Percentiles rank a stretch among this genome's conserved stretches.
Conservation (phyloP, 225 moss, liverwort and hornwort genomes). For the Bryoerythrophyllum caledonicum region DNA sequence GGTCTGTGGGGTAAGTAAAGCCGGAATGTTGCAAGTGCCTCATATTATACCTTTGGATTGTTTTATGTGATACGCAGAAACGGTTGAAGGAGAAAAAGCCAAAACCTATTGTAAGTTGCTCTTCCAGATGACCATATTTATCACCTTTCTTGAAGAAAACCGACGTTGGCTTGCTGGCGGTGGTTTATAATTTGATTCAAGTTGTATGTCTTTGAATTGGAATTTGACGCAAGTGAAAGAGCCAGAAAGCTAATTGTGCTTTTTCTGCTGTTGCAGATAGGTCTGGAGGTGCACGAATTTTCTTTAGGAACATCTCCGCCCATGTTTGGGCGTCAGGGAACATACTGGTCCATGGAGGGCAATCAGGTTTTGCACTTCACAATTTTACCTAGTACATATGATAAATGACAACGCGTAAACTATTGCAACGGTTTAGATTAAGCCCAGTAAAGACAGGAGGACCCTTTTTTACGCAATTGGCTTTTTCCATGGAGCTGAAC, state of each 20-base stretch:
- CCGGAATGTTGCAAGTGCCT: background rate
- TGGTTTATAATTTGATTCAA: background rate
- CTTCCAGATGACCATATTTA: background rate
- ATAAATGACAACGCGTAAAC: background rate
- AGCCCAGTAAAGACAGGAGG: background rate
- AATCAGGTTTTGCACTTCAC: conserved; percentile 53
- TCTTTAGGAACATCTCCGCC: conserved; percentile 78
- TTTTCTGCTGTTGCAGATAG: conserved; percentile 55
- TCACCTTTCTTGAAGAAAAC: background rate
- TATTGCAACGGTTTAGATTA: background rate
- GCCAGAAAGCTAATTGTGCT: background rate
- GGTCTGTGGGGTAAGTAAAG: background rate
- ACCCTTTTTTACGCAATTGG: background rate
- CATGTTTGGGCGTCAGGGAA: conserved; percentile 63
- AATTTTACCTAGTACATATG: background rate
- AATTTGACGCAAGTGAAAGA: background rate
- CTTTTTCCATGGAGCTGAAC: background rate
- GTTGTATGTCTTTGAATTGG: background rate
- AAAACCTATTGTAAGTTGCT: conserved; percentile 65
- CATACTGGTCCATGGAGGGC: conserved; percentile 72
- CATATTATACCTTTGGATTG: background rate
- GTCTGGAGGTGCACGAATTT: conserved; percentile 78
- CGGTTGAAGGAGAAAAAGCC: conserved; percentile 74
- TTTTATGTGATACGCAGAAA: conserved; percentile 45
- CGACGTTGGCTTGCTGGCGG: background rate